Base-by-base conservation (phyloP, 2,329 filamentous ascomycete species). In the Fusarium sp. region DNA sequence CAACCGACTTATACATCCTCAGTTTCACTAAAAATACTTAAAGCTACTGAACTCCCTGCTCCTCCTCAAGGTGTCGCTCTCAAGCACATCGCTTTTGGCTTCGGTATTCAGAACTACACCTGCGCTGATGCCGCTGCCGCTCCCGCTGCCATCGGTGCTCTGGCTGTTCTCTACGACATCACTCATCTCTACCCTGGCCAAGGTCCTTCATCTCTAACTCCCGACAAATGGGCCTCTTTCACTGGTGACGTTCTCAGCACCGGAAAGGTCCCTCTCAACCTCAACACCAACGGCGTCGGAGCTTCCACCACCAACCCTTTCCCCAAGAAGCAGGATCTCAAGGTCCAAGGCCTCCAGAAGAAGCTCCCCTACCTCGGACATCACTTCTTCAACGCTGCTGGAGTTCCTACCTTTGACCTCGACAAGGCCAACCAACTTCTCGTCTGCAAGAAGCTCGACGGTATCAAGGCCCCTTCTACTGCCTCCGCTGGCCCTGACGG, bases 101-200 rank as follows among this genome's bases (percentile, higher is more conserved):
- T 90, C 74, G 90, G 90, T 63, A 87, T 90, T 75, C 90, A 92
- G 77, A 92, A 92, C 86, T 92, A 92, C 84, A 90, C 88, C 41
- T 92, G 90, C 80, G 70, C 73, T n/a, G 66, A 76, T 6, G 78
- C 79, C 5, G 79, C 78, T 21, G 79, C 81, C 15, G 72, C 75
- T 0, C 82, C 84, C 35, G 75, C 75, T 10, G 79, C 84, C n/a
- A 79, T 81, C 25, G 89, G 89, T 49, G 89, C 89, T 51, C 82
- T 90, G 29, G 89, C 89, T 68, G 85, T 87, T 60, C 86, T 91
- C 66, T 90, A 89, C 85, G 88, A 91, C 75, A 82, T 86, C 72
- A 86, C 84, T 18, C 37, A 71, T 8, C 80, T 89, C n/a, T 88
- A 86, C 78, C 87, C 88, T 0, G 82, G 82, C 27, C 81, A 82